Evolutionary conservation across 306 rosid species (phyloP).

Genomic region (Lupinus albus): DNA sequence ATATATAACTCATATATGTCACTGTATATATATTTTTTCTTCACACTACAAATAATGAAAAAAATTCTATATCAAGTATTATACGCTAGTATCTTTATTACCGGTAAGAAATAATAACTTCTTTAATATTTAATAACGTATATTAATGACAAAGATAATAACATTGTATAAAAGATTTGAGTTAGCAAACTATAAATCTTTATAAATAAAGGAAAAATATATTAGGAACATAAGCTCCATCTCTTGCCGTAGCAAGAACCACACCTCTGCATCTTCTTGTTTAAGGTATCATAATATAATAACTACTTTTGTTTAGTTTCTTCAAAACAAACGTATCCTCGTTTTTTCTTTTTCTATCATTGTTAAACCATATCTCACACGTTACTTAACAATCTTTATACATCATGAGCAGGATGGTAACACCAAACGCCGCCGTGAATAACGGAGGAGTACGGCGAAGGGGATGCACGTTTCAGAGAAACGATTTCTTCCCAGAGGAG

Average conservation of each 20-base stretch:
- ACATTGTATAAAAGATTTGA: too few species aligned
- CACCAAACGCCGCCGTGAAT: neutral
- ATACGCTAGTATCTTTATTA: too few species aligned
- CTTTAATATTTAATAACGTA: too few species aligned
- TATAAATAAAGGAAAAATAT: too few species aligned
- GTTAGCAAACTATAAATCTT: neutral
- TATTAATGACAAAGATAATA: too few species aligned
- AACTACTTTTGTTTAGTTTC: neutral
- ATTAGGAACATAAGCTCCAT: neutral
- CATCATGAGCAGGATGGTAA: slow-evolving; percentile 42
- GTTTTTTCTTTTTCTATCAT: neutral
- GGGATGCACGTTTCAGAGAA: slow-evolving; percentile 49
- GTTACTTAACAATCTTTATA: neutral
- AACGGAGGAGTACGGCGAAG: slow-evolving; percentile 47
- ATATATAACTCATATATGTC: too few species aligned
- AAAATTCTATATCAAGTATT: too few species aligned
- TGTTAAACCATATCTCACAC: neutral
- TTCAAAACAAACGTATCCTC: neutral
- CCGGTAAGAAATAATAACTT: too few species aligned
- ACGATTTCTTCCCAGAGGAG: slow-evolving; percentile 82
- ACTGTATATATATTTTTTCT: too few species aligned
- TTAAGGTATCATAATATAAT: neutral
- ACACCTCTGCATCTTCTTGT: neutral
- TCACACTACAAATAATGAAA: too few species aligned
- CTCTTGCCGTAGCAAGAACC: neutral